Evolutionary conservation across 2,329 filamentous ascomycete species (phyloP).

Genomic region (Fusarium chuoi): DNA sequence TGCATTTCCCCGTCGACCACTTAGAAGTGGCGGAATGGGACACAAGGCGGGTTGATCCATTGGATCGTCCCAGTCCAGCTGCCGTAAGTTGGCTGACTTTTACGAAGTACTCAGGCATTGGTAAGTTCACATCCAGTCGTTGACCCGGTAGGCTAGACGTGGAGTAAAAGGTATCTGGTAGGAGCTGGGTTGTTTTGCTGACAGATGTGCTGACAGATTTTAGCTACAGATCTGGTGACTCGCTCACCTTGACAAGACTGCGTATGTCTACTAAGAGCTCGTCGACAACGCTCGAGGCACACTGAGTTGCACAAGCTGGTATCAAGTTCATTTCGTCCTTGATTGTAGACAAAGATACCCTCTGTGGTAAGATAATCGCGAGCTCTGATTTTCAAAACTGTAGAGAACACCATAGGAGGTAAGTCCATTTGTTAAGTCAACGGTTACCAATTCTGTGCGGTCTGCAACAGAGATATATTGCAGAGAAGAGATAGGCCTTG

Average conservation of each 20-base stretch:
- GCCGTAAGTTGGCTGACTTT: not conserved
- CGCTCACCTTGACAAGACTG: not conserved
- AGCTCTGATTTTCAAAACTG: too few relatives aligned
- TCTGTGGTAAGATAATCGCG: too few relatives aligned
- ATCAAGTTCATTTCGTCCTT: too few relatives aligned
- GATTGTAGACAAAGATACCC: accelerated
- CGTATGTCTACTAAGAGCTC: not conserved
- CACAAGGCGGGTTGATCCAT: not conserved
- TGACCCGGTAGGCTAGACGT: not conserved
- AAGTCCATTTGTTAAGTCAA: not conserved
- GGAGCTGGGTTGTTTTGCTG: accelerated
- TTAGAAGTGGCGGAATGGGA: not conserved
- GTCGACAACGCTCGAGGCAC: too few relatives aligned
- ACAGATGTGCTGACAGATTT: too few relatives aligned
- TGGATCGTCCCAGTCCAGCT: not conserved
- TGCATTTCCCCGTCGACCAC: not conserved
- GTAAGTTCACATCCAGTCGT: not conserved
- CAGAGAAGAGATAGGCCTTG: not conserved
- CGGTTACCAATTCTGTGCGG: not conserved
- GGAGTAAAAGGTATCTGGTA: not conserved
- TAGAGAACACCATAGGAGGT: too few relatives aligned
- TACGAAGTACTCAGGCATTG: not conserved
- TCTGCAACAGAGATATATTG: not conserved
- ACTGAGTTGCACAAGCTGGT: not conserved
- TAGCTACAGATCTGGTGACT: not conserved